These are phyloP conservation scores for Xylariaceae sp. DNA, from an alignment of 2,329 filamentous ascomycete genomes.

Conservation along the genomic window DNA sequence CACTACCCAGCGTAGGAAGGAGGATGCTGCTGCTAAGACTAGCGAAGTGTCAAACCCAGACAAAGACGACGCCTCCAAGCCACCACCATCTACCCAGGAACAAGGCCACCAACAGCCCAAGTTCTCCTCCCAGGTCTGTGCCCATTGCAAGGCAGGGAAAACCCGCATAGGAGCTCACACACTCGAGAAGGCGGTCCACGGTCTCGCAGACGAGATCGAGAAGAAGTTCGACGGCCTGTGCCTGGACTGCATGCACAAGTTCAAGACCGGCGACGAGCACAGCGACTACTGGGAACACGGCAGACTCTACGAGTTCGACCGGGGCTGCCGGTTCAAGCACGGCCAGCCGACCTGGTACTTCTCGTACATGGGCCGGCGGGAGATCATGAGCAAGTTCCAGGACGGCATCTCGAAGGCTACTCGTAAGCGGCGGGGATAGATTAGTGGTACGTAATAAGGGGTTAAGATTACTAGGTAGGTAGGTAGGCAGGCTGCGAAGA, in stretches of 20 bases:
- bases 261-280: constrained; percentile 1
- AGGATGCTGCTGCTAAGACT: neutral
- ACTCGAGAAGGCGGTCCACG: too few relatives aligned
- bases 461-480: too few relatives aligned
- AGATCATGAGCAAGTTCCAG: neutral
- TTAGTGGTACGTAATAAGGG: too few relatives aligned
- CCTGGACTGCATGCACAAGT: constrained; percentile 6
- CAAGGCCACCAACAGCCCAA: too few relatives aligned
- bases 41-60: neutral
- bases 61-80: neutral
- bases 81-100: neutral
- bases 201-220: neutral
- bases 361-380: constrained; percentile 1
- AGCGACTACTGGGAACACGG: constrained; percentile 4
- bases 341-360: constrained; percentile 2
- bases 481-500: too few relatives aligned
- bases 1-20: too few relatives aligned
- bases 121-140: too few relatives aligned
- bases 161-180: neutral
- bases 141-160: neutral
- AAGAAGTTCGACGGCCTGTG: constrained; percentile 1
- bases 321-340: constrained; percentile 1
- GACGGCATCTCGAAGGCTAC: neutral
- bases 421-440: too few relatives aligned
- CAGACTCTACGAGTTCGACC: neutral